A percentile compares a stretch with the other conserved stretches of the same genome.
Conservation (phyloP, 306 rosid genomes). For the Quercus engelmannii region DNA sequence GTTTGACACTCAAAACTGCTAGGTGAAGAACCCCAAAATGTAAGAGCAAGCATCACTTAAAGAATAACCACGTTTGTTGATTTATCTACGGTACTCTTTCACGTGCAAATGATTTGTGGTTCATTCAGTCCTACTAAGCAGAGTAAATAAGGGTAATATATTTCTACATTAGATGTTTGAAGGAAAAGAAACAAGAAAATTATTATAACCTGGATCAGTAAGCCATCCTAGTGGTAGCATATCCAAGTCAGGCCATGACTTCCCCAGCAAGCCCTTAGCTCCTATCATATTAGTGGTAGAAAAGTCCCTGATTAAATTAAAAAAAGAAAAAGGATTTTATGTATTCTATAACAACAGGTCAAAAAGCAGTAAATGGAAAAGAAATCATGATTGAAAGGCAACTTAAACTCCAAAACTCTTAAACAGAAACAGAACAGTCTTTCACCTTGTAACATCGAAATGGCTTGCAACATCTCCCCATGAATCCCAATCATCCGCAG, state of each 20-base stretch:
- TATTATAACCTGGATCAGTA: constrained; percentile 62
- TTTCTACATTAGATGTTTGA: not conserved
- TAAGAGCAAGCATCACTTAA: not conserved
- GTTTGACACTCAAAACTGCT: not conserved
- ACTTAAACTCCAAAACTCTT: not conserved
- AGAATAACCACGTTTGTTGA: not conserved
- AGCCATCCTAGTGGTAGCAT: constrained; percentile 99
- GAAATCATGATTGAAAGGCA: constrained; percentile 7
- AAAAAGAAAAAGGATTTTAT: not conserved
- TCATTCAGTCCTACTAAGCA: constrained; percentile 8
- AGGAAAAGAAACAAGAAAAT: constrained; percentile 2
- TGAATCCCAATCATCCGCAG: constrained; percentile 94
- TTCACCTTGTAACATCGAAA: constrained; percentile 74
- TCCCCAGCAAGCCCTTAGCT: constrained; percentile 67
- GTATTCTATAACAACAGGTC: not conserved
- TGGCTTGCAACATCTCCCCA: constrained; percentile 72
- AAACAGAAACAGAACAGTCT: constrained; percentile 5
- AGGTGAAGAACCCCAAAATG: not conserved
- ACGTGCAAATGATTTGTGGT: not conserved
- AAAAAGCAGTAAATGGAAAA: constrained; percentile 10
- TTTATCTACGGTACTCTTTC: not conserved
- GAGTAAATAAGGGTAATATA: not conserved
- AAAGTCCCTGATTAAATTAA: constrained; percentile 59
- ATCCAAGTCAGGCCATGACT: constrained; percentile 99
- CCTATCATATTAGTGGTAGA: constrained; percentile 76